Conservation (phyloP, 208 protist species). For the Leishmania mexicana region DNA sequence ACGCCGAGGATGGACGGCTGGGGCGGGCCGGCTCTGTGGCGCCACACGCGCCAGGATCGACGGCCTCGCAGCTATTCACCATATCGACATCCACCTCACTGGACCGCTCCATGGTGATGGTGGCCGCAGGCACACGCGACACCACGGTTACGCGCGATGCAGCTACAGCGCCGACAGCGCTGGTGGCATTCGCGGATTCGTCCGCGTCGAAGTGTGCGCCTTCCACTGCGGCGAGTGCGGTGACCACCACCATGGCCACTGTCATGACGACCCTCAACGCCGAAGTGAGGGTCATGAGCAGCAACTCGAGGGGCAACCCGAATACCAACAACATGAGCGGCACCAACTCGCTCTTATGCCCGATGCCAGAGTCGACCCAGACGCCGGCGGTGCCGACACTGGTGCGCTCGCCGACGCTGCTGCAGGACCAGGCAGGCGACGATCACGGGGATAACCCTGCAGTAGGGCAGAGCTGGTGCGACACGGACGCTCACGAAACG, state of each 20-base stretch:
- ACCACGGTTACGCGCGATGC: background rate
- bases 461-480: background rate
- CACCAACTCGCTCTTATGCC: slow-evolving; percentile 9
- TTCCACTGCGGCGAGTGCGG: background rate
- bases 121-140: background rate
- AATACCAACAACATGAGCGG: slow-evolving; percentile 2
- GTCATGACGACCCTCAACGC: background rate
- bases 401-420: background rate
- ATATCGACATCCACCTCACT: background rate
- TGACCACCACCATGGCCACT: background rate
- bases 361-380: background rate
- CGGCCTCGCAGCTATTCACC: background rate
- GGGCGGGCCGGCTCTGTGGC: background rate
- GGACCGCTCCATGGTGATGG: background rate
- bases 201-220: background rate
- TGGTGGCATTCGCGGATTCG: background rate
- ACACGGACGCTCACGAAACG: slow-evolving; percentile 3
- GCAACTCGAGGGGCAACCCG: background rate
- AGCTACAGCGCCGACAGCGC: background rate
- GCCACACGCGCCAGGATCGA: background rate
- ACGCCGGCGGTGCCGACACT: slow-evolving; percentile 12
- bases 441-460: background rate
- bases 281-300: background rate
- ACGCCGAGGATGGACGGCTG: background rate
- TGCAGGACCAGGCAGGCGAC: background rate